Base-by-base conservation (phyloP, 345 rosid species). In the Hibiscus mutabilis region DNA sequence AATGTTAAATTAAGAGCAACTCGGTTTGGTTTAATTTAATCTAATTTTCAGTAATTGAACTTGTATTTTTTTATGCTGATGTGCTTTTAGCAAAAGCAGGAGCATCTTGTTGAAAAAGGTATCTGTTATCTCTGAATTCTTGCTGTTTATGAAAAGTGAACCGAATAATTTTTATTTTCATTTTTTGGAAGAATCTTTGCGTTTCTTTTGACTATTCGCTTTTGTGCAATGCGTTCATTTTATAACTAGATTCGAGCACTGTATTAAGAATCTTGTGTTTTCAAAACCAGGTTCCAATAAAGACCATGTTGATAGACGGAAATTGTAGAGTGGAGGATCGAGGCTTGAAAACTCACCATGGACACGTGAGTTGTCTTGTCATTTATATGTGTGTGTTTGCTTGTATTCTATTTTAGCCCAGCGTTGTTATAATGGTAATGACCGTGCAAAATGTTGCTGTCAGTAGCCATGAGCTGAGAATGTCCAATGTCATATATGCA, bases 321-420 rank as follows among this genome's bases (percentile, higher is more conserved):
- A 96, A 89, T 73, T 92, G 98, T 84, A 85, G 99, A 76, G 99
- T 89, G 75, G 99, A 96, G 80, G 99, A 96, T 85, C 93, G 98
- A 37, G 99, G 99, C 68, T 82, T 96, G 93, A 92, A 92, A 93
- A 88, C 91, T 33, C 99, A 96, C 31, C 98, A 92, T 75, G 96
- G 98, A 66, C 95, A 86, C 78, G 99, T 96, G 75, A 87, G 97
- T 86, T 29, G 55, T 71, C 37, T 59, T n/a, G 19, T 71, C 1
- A 4, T 70, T 2, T 42, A 8, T n/a, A 6, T 59, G 6, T 59
- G 27, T 44, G 58, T 60, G 27, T 71, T 47, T 61, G 15, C 66
- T 40, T 59, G 55, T 57, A 22, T 57, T 22, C n/a, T 57, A 24
- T 57, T 57, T 25, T 60, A 60, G 42, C 22, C n/a, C 24, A 4